Percentiles rank a stretch among this genome's conserved stretches.
phyloP scores from a whole-genome alignment of 345 rosid species.

The Streptanthus diversifolius region DNA sequence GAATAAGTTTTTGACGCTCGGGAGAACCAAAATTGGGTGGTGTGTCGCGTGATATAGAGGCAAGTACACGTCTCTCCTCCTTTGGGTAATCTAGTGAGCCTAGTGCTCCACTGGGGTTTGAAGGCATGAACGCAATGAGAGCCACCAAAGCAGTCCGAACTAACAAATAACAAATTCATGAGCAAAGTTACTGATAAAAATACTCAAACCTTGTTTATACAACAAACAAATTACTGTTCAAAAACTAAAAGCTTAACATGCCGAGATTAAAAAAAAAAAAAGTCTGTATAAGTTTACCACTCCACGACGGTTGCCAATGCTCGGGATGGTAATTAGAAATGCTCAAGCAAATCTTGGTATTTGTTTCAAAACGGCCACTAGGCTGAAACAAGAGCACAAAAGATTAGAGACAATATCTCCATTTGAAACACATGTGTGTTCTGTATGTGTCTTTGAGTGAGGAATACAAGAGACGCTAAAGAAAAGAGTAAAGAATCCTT shows the following conservation, averaged over 20 bases:
- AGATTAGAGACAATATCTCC: too few species aligned
- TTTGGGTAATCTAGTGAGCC: constrained; percentile 90
- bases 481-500: constrained; percentile 23
- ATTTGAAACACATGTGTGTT: too few species aligned
- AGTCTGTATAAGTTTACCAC: constrained; percentile 47
- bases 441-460: not conserved
- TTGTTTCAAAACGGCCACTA: constrained; percentile 92
- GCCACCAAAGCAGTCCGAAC: constrained; percentile 95
- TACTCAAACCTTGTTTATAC: too few species aligned
- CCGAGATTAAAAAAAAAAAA: not conserved
- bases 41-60: constrained; percentile 73
- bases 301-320: constrained; percentile 99
- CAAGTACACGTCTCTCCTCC: constrained; percentile 74
- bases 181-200: too few species aligned
- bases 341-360: constrained; percentile 95
- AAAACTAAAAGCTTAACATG: not conserved
- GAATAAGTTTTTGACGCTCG: constrained; percentile 79
- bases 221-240: too few species aligned
- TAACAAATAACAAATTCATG: constrained; percentile 28
- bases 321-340: constrained; percentile 97
- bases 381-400: constrained; percentile 47
- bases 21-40: constrained; percentile 70
- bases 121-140: constrained; percentile 95
- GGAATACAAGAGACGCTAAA: too few species aligned
- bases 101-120: constrained; percentile 82